Percentiles rank a stretch among this genome's conserved stretches.
phyloP scores from a whole-genome alignment of 345 rosid species.

The Kandelia obovata region DNA sequence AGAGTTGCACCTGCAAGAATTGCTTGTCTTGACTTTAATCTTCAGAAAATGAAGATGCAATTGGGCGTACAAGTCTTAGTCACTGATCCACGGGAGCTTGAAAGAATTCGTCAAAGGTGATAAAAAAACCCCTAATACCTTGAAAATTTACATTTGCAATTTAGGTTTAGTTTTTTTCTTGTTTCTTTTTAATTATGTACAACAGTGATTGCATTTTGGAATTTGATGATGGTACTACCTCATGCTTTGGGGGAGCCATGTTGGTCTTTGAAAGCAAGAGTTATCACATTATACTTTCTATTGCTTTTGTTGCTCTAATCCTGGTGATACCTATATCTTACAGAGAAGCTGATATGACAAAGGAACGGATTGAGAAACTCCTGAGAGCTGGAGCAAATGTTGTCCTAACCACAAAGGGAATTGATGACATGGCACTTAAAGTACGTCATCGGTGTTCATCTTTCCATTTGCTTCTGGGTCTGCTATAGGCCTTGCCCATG shows the following conservation, averaged over 20 bases:
- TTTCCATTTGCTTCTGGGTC: neutral
- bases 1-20: slow-evolving; percentile 87
- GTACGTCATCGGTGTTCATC: slow-evolving; percentile 25
- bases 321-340: slow-evolving; percentile 17
- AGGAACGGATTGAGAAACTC: slow-evolving; percentile 90
- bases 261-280: too few species aligned
- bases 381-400: slow-evolving; percentile 98
- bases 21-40: slow-evolving; percentile 95
- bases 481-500: neutral
- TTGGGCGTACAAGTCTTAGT: slow-evolving; percentile 93
- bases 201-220: too few species aligned
- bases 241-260: too few species aligned
- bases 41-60: slow-evolving; percentile 96
- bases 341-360: slow-evolving; percentile 97
- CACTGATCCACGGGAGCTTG: slow-evolving; percentile 95
- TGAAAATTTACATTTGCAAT: neutral
- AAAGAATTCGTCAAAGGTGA: slow-evolving; percentile 91
- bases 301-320: slow-evolving; percentile 2
- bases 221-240: too few species aligned
- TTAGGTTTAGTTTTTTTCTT: neutral
- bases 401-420: slow-evolving; percentile 89
- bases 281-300: neutral
- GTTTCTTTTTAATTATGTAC: neutral
- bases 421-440: slow-evolving; percentile 99
- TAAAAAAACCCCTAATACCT: neutral